These are phyloP conservation scores for Eimeria falciformis DNA, from an alignment of 169 alveolate species.

Conservation along the genomic window DNA sequence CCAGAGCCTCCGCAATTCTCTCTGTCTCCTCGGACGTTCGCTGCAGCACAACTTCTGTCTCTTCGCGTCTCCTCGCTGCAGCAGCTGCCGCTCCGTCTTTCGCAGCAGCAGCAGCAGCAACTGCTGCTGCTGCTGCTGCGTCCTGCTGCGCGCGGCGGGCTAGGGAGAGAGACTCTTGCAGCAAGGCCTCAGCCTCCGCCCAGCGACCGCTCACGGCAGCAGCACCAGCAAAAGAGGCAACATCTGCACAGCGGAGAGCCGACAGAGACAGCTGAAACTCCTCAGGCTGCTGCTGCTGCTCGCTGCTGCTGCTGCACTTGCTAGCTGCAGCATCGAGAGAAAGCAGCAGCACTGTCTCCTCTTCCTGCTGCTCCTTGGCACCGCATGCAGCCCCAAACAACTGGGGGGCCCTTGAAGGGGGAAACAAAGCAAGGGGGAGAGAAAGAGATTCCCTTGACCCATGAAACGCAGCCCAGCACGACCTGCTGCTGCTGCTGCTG, in stretches of 20 bases:
- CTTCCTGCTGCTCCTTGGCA: constrained; percentile 3
- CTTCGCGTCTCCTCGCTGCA: neutral
- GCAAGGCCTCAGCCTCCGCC: constrained; percentile 51
- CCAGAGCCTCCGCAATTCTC: constrained; percentile 29
- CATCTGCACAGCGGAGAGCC: constrained; percentile 35
- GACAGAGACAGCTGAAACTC: constrained; percentile 24
- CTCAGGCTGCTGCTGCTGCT: constrained; percentile 17
- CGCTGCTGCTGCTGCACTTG: constrained; percentile 21
- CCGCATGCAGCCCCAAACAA: neutral
- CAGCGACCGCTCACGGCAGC: constrained; percentile 55
- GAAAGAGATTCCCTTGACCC: constrained; percentile 13
- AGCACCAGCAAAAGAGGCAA: constrained; percentile 39
- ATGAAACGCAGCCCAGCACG: constrained; percentile 22
- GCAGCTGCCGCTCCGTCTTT: constrained; percentile 11
- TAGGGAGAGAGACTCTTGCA: constrained; percentile 32
- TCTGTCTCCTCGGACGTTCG: constrained; percentile 23
- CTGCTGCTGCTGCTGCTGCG: constrained; percentile 64
- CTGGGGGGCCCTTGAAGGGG: constrained; percentile 1
- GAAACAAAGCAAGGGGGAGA: constrained; percentile 29
- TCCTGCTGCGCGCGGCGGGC: constrained; percentile 28
- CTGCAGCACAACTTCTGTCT: neutral
- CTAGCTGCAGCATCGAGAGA: constrained; percentile 4
- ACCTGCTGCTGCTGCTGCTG: constrained; percentile 43
- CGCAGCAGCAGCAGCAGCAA: no score
- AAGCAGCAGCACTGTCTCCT: constrained; percentile 49